These are phyloP conservation scores for Eucalyptus rudis DNA, from an alignment of 345 rosid species.

Conservation along the genomic window DNA sequence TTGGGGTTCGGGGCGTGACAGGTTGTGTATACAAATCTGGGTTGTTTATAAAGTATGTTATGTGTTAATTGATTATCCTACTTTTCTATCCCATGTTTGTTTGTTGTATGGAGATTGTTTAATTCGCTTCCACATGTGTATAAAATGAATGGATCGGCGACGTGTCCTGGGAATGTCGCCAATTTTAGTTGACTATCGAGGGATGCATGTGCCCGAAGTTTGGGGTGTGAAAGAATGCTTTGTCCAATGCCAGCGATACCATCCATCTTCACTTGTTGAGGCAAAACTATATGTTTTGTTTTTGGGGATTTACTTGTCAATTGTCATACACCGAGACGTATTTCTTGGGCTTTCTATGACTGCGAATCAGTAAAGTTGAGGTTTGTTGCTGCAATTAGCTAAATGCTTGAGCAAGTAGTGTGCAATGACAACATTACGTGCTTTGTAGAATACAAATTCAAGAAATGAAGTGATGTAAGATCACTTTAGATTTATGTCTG, in stretches of 20 bases:
- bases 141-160: no score
- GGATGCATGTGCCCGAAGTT: accelerated
- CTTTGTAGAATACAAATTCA: background rate
- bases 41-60: no score
- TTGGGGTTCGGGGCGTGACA: accelerated
- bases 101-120: no score
- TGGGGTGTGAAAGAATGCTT: no score
- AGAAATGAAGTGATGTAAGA: background rate
- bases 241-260: no score
- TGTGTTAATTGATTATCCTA: no score
- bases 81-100: no score
- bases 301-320: background rate
- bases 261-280: no score
- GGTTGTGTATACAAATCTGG: no score
- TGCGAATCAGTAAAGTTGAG: background rate
- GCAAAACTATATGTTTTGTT: no score
- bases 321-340: background rate
- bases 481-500: background rate
- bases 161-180: accelerated
- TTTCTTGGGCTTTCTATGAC: background rate
- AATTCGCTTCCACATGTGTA: no score
- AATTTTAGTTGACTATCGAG: no score
- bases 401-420: background rate
- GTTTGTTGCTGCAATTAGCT: background rate
- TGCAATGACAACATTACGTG: background rate